phyloP scores from a whole-genome alignment of 768 basidiomycete genomes.

The Tremella fuciformis region DNA sequence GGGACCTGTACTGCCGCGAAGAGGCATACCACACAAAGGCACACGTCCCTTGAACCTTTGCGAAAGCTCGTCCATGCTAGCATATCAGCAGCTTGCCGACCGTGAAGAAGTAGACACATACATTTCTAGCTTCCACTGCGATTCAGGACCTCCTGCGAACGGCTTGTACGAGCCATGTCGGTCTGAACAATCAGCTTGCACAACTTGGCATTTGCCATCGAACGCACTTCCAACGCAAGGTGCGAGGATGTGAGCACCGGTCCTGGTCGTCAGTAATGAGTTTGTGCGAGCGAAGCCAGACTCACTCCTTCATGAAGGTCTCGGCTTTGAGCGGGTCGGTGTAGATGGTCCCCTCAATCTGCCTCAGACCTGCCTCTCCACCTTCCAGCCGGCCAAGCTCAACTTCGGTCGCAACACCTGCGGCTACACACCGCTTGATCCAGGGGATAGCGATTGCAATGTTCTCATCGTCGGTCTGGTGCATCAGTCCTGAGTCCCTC shows the following conservation, averaged over 20 bases:
- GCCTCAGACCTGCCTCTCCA: conserved; percentile 46
- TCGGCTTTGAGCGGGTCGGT: conserved; percentile 51
- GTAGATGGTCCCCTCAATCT: conserved; percentile 50
- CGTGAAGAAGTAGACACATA: conserved; percentile 2
- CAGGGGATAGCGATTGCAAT: conserved; percentile 47
- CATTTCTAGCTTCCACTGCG: conserved; percentile 25
- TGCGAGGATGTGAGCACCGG: conserved; percentile 52
- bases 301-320: conserved; percentile 49
- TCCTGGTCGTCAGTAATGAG: conserved; percentile 21
- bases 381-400: conserved; percentile 53
- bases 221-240: conserved; percentile 46
- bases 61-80: conserved; percentile 3
- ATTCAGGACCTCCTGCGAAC: conserved; percentile 43
- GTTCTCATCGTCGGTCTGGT: conserved; percentile 47
- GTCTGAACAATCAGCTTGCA: conserved; percentile 14
- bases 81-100: not conserved
- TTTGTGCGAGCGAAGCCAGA: not conserved
- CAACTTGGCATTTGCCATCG: not conserved
- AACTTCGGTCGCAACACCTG: conserved; percentile 51
- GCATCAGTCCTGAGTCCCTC: not conserved
- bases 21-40: conserved; percentile 2
- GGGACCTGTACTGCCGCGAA: too few relatives aligned
- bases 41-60: conserved; percentile 10
- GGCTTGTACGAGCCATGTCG: conserved; percentile 50
- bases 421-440: conserved; percentile 49